A percentile compares a stretch with the other conserved stretches of the same genome.
These are phyloP conservation scores for Pseudoturritis turrita DNA, from an alignment of 345 rosid genomes.

Conservation along the genomic window DNA sequence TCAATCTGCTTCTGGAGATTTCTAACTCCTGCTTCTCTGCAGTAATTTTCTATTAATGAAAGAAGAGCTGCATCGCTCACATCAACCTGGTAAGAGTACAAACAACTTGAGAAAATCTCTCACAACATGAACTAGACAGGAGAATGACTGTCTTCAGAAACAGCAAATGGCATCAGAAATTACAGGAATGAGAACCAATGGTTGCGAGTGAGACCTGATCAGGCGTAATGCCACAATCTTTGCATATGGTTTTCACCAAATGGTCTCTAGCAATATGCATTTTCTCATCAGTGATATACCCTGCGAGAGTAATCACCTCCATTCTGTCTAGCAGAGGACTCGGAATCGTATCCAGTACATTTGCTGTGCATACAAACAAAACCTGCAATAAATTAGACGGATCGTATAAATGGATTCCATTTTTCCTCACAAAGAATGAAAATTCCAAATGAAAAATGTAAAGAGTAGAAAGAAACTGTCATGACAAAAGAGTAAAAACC, in stretches of 20 bases:
- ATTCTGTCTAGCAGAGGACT: constrained; percentile 88
- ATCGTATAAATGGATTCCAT: background rate
- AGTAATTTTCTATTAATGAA: constrained; percentile 73
- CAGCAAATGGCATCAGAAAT: no score
- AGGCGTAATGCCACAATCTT: constrained; percentile 77
- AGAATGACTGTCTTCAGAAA: no score
- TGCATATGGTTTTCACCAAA: constrained; percentile 66
- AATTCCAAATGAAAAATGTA: background rate
- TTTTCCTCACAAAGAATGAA: background rate
- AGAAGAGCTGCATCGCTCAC: constrained; percentile 76
- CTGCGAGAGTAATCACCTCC: constrained; percentile 88
- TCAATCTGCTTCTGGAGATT: constrained; percentile 91
- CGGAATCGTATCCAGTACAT: constrained; percentile 77
- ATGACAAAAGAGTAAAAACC: constrained; percentile 59
- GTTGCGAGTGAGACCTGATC: constrained; percentile 55
- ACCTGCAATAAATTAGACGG: constrained; percentile 45
- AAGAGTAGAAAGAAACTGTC: no score
- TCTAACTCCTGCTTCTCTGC: constrained; percentile 92
- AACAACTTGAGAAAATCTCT: background rate
- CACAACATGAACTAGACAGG: background rate
- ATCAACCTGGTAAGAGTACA: constrained; percentile 52
- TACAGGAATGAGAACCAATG: background rate
- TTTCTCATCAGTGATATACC: constrained; percentile 96
- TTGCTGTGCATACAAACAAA: constrained; percentile 96
- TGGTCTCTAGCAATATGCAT: constrained; percentile 89